Evolutionary conservation across 345 rosid genomes (phyloP).

Genomic region (Lumnitzera racemosa): DNA sequence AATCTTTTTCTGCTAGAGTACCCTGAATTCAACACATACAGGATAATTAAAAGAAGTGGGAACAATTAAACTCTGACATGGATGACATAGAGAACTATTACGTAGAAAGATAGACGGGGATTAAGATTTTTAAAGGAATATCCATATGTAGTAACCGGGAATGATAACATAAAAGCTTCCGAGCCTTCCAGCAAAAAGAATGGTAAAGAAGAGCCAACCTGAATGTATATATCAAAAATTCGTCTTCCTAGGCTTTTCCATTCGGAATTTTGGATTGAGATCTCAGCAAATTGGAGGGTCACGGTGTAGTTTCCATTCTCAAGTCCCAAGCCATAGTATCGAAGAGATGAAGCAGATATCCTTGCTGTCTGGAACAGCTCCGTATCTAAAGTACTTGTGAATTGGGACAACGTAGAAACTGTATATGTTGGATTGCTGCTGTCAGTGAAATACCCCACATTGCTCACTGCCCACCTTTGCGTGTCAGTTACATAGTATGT

Average conservation of each 20-base stretch:
- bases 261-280: slow-evolving; percentile 8
- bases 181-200: not conserved
- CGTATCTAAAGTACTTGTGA: slow-evolving; percentile 26
- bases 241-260: slow-evolving; percentile 47
- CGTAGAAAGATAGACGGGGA: no score
- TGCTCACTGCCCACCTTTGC: slow-evolving; percentile 42
- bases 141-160: not conserved
- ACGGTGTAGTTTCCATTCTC: slow-evolving; percentile 71
- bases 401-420: slow-evolving; percentile 18
- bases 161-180: not conserved
- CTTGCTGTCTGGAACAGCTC: slow-evolving; percentile 52
- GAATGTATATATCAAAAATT: slow-evolving; percentile 43
- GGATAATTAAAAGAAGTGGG: not conserved
- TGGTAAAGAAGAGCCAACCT: slow-evolving; percentile 20
- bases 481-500: slow-evolving; percentile 35
- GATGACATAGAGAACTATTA: not conserved
- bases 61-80: not conserved
- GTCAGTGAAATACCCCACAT: slow-evolving; percentile 30
- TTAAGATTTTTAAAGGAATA: no score
- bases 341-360: slow-evolving; percentile 59
- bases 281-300: slow-evolving; percentile 41
- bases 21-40: slow-evolving; percentile 24
- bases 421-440: slow-evolving; percentile 22
- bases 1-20: slow-evolving; percentile 36
- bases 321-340: slow-evolving; percentile 78